Percentiles rank a stretch among this genome's conserved stretches.
phyloP scores from a whole-genome alignment of 73 alveolate genomes.

The Paramecium octaurelia region DNA sequence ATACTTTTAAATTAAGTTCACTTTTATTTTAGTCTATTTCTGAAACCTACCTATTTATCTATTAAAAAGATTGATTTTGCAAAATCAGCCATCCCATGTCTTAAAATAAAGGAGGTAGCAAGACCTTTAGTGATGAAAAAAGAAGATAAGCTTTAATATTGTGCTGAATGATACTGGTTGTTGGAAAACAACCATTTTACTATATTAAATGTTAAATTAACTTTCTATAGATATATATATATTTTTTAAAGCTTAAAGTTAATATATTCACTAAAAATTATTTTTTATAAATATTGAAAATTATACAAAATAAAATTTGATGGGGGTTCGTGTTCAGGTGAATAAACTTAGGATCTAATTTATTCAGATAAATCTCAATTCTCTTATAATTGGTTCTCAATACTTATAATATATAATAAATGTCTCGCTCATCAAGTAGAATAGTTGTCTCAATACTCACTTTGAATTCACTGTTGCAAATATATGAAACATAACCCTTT shows the following conservation, averaged over 20 bases:
- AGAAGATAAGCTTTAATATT: too few species aligned
- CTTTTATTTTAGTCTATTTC: neutral
- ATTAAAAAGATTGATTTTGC: too few species aligned
- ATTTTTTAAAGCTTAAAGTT: neutral
- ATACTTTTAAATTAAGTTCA: too few species aligned
- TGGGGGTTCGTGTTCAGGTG: neutral
- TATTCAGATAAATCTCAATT: neutral
- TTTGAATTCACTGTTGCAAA: neutral
- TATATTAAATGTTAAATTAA: too few species aligned
- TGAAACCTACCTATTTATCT: neutral
- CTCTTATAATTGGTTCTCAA: neutral
- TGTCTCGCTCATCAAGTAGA: neutral
- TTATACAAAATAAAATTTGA: neutral
- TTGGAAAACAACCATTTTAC: too few species aligned
- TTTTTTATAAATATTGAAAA: neutral
- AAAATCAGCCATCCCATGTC: too few species aligned
- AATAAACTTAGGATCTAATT: neutral
- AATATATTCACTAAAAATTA: too few species aligned
- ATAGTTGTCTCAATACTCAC: neutral
- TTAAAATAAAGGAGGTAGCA: too few species aligned
- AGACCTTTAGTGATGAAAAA: too few species aligned
- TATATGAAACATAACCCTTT: neutral
- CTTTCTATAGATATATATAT: too few species aligned
- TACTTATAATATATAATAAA: neutral
- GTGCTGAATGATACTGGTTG: too few species aligned